phyloP scores from a whole-genome alignment of 1,284 basidiomycete genomes.

The Cryptococcus hybrid region DNA sequence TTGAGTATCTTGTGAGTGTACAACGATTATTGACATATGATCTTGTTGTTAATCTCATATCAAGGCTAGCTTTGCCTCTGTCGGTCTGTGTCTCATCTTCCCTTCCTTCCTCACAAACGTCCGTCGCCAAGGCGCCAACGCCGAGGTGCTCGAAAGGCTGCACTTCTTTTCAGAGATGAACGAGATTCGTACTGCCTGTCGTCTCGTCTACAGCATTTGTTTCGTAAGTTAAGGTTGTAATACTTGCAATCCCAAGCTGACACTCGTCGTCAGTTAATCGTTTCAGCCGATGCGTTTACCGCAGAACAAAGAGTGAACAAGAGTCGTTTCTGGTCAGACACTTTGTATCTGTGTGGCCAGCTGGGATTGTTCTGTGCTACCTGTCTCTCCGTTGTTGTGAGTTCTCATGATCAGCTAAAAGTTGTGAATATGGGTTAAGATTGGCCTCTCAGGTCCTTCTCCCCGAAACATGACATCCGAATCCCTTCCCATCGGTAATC shows the following conservation, averaged over 20 bases:
- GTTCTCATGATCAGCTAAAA: background rate
- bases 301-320: conserved; percentile 19
- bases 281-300: conserved; percentile 28
- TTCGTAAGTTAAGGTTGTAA: conserved; percentile 16
- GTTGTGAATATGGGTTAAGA: background rate
- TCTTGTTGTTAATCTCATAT: conserved; percentile 4
- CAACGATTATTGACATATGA: background rate
- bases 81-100: conserved; percentile 23
- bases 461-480: conserved; percentile 34
- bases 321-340: conserved; percentile 24
- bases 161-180: conserved; percentile 35
- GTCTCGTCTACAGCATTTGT: conserved; percentile 22
- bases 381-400: conserved; percentile 28
- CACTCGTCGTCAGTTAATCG: conserved; percentile 14
- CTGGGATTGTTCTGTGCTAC: conserved; percentile 27
- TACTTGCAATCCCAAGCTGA: background rate
- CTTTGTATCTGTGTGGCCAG: conserved; percentile 17
- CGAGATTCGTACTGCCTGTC: conserved; percentile 26
- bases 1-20: conserved; percentile 24
- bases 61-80: conserved; percentile 20
- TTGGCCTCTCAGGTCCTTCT: conserved; percentile 23
- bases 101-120: conserved; percentile 20
- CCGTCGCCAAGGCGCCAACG: conserved; percentile 25
- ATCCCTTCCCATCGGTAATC: conserved; percentile 15
- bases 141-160: conserved; percentile 34